Evolutionary conservation across 2,329 filamentous ascomycete species (phyloP), one percentile per base, ranked within the genome.

Genomic region (Penicillium sp.): DNA sequence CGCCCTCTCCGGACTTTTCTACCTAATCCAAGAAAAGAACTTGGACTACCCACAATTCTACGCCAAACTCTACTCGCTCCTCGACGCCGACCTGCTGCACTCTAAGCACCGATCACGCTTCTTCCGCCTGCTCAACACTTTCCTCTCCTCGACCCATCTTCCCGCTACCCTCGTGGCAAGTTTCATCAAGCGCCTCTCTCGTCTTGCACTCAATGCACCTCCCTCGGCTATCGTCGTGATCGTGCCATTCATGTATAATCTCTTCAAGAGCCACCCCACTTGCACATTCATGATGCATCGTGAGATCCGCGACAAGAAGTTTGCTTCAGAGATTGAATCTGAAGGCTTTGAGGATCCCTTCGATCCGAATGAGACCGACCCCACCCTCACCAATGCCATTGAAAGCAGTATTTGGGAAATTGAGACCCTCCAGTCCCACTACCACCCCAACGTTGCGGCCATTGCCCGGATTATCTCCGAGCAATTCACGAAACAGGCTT

Each of bases 271-370:
- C 65, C 95, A 99, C 73, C 94, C 94, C 1, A 87, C 88, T 1
- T 96, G 92, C 71, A 96, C 94, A 0, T 98, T 96, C 70, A 96
- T 99, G 92, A 86, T 99, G 66, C 96, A 99, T 75, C 87, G 95
- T 55, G 87, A 86, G 59, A 80, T 84, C 39, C 83, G 82, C 50
- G 86, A 87, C 43, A 72, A 82, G 1, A 83, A 87, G 54, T 78
- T 81, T 51, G 85, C 84, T 67, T 82, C 83, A 54, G 70, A 82
- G 52, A 77, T 93, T 22, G 85, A 89, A 66, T 82, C 84, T 33
- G 74, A 83, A 36, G 86, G 85, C 46, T 83, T 87, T 78, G 77
- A 83, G 47, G 96, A 99, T 70, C 89, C 91, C 0, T 99, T 96
- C 72, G 74, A 90, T 58, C 83, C 88, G 53, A 79, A 86, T 5